Base-by-base conservation (phyloP, 306 rosid genomes). In the Lathyrus tuberosus region DNA sequence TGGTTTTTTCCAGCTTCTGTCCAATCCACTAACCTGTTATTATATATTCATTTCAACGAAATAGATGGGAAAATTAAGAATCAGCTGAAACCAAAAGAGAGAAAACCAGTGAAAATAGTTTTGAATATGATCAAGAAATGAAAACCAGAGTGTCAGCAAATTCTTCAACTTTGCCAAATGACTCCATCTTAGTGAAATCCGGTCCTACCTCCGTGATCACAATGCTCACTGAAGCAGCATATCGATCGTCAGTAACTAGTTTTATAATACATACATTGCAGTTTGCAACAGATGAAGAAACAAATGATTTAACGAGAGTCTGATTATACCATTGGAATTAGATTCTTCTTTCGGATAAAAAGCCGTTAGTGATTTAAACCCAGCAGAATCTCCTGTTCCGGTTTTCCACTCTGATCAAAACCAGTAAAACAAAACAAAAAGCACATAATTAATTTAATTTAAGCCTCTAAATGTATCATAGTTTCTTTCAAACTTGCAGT, bases 1-100 rank as follows among this genome's bases (percentile, higher is more conserved):
- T 6, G 97, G 90, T 71, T 76, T 88, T 78, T 83, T 85, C 98
- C 98, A 93, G 86, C 98, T 93, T 85, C 97, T 86, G 77, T 90
- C 98, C 47, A 93, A 67, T 56, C 98, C 98, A 69, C 96, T 81
- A 56, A 93, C 90, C 98, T 92, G 84, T 72, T 76, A 12, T 72
- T 76, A 12, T 74, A 16, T 63, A 61, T 28, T 70, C 61, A 78
- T 75, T 46, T 62, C 22, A 35, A 62, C 31, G 16, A 7, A 16
- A 49, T 10, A 1, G 7, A 3, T 11, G 60, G 14, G 28, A 53
- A 42, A 49, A 10, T 16, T 57, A 33, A 58, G n/a, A 73, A 60
- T 65, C 46, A 17, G 48, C 17, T 47, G 31, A 30, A 65, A 71
- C 12, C 1, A 46, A 44, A 51, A 61, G 26, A 51, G 16, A 67